Conservation (phyloP, 1,139 yeast species). For the Candida gigantensis region DNA sequence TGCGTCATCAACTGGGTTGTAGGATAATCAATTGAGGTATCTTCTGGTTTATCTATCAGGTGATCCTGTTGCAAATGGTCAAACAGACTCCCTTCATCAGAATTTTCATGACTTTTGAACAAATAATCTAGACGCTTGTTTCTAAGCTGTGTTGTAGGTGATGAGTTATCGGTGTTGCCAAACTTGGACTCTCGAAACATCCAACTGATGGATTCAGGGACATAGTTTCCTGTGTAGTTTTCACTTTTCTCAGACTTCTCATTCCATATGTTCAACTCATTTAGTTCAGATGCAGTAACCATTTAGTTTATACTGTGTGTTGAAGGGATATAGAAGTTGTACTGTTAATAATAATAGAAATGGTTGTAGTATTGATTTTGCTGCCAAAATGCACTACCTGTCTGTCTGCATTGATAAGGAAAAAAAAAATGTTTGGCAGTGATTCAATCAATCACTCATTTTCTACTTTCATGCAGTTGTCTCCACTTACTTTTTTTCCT, state of each 20-base stretch:
- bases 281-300: conserved; percentile 14
- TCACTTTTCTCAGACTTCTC: conserved; percentile 7
- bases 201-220: conserved; percentile 12
- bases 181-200: conserved; percentile 6
- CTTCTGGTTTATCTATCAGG: background rate
- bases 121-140: conserved; percentile 12
- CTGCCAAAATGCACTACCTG: conserved; percentile 3
- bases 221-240: conserved; percentile 1
- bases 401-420: too few species aligned
- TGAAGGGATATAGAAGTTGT: too few species aligned
- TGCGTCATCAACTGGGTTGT: conserved; percentile 12
- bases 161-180: background rate
- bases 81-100: background rate
- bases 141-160: conserved; percentile 8
- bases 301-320: too few species aligned
- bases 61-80: background rate
- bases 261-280: conserved; percentile 9
- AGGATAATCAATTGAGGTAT: conserved; percentile 10
- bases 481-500: too few species aligned
- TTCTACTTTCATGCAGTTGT: background rate
- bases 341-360: too few species aligned
- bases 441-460: background rate
- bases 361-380: too few species aligned
- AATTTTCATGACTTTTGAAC: conserved; percentile 3
- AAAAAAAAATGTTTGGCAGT: background rate